phyloP scores from a whole-genome alignment of 345 rosid species.

The Dimocarpus longan region DNA sequence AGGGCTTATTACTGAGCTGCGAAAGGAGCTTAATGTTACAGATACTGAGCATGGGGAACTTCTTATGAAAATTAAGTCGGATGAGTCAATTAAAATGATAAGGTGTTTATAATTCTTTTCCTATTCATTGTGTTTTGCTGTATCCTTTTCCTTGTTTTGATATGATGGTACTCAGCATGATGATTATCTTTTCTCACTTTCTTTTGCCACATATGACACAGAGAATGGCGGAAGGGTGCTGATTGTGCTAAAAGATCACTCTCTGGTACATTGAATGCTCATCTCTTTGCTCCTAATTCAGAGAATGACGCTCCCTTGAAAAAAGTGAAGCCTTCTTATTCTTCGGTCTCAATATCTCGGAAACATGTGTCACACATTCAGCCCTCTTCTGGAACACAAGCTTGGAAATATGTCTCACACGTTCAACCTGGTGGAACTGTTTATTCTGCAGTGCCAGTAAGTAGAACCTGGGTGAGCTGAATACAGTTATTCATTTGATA shows the following conservation, averaged over 20 bases:
- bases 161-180: not conserved
- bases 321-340: slow-evolving; percentile 18
- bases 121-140: not conserved
- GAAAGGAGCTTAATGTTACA: slow-evolving; percentile 38
- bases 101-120: slow-evolving; percentile 28
- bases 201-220: slow-evolving; percentile 9
- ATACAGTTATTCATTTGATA: slow-evolving; percentile 1
- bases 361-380: slow-evolving; percentile 13
- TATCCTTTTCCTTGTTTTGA: not conserved
- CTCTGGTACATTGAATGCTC: slow-evolving; percentile 4
- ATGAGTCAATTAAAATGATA: slow-evolving; percentile 30
- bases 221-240: slow-evolving; percentile 29
- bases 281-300: slow-evolving; percentile 7
- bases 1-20: slow-evolving; percentile 34
- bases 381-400: slow-evolving; percentile 16
- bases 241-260: slow-evolving; percentile 18
- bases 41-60: slow-evolving; percentile 36
- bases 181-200: not conserved
- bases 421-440: slow-evolving; percentile 19
- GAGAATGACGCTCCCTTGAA: slow-evolving; percentile 9
- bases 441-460: slow-evolving; percentile 24
- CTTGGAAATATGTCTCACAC: slow-evolving; percentile 9
- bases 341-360: slow-evolving; percentile 17
- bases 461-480: slow-evolving; percentile 7
- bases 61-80: slow-evolving; percentile 35